Base-by-base conservation (phyloP, 495 filamentous ascomycete species). In the Xeromyces bisporus region DNA sequence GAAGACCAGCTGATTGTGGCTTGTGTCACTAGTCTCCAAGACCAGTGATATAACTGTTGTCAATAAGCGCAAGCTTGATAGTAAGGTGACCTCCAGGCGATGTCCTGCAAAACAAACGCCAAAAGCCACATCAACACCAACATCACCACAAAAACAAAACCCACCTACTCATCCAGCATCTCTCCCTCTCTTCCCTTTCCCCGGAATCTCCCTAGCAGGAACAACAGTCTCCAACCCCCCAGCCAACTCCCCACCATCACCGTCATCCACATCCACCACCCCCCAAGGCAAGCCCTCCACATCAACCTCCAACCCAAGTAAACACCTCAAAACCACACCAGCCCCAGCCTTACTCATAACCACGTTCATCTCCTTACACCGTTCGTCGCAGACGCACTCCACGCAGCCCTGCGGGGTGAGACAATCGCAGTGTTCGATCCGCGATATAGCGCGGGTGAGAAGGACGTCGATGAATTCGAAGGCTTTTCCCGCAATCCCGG, bases 301-400 rank as follows among this genome's bases (percentile, higher is more conserved):
- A 40, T 80, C 69, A 34, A 69, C 56, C 32, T 80, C 71, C 61
- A 67, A 64, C 7, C 75, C 75, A 34, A 94, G 50, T 39, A 96
- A 44, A 32, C 66, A 69, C 47, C 71, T 73, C 38, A 96, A 50
- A 26, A 96, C 72, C 16, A 96, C 83, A 28, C 64, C 67, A 8
- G 76, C 74, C 0, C 91, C 89, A 3, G 77, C 79, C 55, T 94
- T 96, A 43, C 80, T 86, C 79, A 93, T 84, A 1, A 96, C 85
- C 43, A 79, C 68, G 46, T 93, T 93, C 39, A 69, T 72, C 56
- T 94, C 79, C 45, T 77, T 79, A 50, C 89, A 94, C 29, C 77
- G 57, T 51, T 92, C 84, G 31, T 73, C 75, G 40, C 77, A 82
- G 11, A 87, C 82, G 53, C 77, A 96, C 53, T 93, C 89, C 11